phyloP scores from a whole-genome alignment of 1,284 basidiomycete genomes.

The Lentinula novae-zelandiae region DNA sequence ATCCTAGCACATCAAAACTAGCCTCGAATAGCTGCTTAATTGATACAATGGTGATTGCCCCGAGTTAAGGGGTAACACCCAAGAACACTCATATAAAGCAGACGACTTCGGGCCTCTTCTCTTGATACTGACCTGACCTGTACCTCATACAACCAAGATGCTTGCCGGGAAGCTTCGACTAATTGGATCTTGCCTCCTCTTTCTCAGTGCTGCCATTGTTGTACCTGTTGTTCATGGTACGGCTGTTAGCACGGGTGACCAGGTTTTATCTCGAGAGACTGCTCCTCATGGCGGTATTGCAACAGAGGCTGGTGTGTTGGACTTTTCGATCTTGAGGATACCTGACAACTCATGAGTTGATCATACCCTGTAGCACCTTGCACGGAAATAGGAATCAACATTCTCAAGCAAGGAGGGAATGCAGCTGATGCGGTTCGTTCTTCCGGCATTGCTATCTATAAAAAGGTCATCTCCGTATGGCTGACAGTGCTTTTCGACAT shows the following conservation, averaged over 20 bases:
- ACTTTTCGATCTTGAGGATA: not conserved
- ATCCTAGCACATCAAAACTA: not conserved
- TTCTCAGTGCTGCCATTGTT: not conserved
- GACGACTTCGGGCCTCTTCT: not conserved
- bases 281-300: slow-evolving; percentile 9
- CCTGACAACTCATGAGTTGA: no score
- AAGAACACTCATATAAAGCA: not conserved
- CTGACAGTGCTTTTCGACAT: not conserved
- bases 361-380: slow-evolving; percentile 12
- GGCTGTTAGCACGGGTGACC: not conserved
- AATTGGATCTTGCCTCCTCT: not conserved
- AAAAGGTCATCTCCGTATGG: not conserved
- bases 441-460: not conserved
- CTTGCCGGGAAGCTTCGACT: not conserved
- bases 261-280: slow-evolving; percentile 1
- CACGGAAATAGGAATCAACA: slow-evolving; percentile 41
- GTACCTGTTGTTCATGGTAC: not conserved
- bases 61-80: not conserved
- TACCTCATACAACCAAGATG: not conserved
- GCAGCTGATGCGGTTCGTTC: slow-evolving; percentile 48
- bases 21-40: not conserved
- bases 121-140: not conserved
- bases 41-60: not conserved
- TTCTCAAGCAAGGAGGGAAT: slow-evolving; percentile 47
- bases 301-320: slow-evolving; percentile 6